Evolutionary conservation across 805 yeast genomes (phyloP).

Genomic region (Nadsonia fulvescens): DNA sequence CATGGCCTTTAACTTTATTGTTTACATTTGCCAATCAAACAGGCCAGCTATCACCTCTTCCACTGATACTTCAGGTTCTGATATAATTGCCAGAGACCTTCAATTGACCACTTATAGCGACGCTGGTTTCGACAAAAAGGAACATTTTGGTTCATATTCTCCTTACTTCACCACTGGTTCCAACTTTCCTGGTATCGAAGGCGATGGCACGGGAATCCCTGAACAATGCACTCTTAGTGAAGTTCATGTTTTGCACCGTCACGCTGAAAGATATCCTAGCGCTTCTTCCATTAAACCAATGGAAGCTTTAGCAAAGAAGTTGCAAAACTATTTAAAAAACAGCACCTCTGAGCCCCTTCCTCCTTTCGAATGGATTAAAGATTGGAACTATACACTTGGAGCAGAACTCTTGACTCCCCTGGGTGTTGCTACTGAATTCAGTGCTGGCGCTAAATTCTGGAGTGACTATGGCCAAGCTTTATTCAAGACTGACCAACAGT

Average conservation of each 20-base stretch:
- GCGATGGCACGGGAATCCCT: too few relatives aligned
- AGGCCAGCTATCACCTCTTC: too few relatives aligned
- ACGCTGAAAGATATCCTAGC: slow-evolving; percentile 64
- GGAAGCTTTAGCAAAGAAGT: slow-evolving; percentile 19
- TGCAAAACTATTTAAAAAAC: too few relatives aligned
- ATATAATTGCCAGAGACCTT: too few relatives aligned
- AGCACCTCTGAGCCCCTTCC: slow-evolving; percentile 13
- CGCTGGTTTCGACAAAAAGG: slow-evolving; percentile 20
- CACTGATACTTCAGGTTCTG: too few relatives aligned
- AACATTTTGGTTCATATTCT: slow-evolving; percentile 24
- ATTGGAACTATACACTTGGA: slow-evolving; percentile 19
- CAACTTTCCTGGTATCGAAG: slow-evolving; percentile 17
- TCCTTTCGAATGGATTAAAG: slow-evolving; percentile 17
- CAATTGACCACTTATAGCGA: too few relatives aligned
- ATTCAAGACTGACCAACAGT: slow-evolving; percentile 16
- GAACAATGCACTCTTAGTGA: slow-evolving; percentile 46
- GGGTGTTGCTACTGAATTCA: slow-evolving; percentile 23
- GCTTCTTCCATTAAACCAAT: slow-evolving; percentile 23
- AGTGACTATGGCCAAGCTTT: slow-evolving; percentile 23
- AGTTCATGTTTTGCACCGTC: slow-evolving; percentile 55
- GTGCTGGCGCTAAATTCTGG: slow-evolving; percentile 23
- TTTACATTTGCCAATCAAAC: too few relatives aligned
- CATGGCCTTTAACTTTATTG: too few relatives aligned
- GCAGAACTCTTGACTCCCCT: slow-evolving; percentile 19
- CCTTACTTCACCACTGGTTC: slow-evolving; percentile 22